Evolutionary conservation across 2,329 filamentous ascomycete genomes (phyloP).

Genomic region (Pochonia chlamydosporia): DNA sequence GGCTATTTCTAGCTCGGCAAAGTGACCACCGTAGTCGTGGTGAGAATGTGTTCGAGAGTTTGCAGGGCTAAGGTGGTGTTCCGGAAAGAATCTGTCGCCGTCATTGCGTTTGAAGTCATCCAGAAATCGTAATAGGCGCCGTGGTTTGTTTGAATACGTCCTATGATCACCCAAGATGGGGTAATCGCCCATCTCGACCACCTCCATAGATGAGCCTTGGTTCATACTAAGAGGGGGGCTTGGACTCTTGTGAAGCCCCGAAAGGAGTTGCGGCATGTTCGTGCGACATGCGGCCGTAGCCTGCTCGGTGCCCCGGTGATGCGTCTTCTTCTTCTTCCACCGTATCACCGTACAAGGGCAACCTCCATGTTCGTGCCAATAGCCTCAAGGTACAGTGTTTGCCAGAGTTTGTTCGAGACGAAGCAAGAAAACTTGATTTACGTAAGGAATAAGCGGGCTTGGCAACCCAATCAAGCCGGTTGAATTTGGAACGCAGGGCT

Average conservation of each 20-base stretch:
- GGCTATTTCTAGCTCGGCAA: slow-evolving; percentile 66
- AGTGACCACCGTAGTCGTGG: slow-evolving; percentile 49
- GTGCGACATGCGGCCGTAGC: no score
- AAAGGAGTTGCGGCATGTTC: neutral
- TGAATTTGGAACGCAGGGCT: no score
- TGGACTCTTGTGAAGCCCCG: neutral
- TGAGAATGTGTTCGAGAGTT: slow-evolving; percentile 23
- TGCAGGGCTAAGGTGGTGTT: slow-evolving; percentile 31
- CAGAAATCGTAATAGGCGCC: slow-evolving; percentile 32
- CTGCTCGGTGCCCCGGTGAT: no score
- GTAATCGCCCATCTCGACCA: neutral
- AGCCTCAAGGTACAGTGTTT: no score
- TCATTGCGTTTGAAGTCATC: slow-evolving; percentile 61
- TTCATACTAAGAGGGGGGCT: neutral
- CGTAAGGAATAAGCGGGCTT: no score
- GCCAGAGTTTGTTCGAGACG: no score
- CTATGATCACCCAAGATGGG: neutral
- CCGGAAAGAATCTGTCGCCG: slow-evolving; percentile 39
- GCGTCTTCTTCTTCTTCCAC: no score
- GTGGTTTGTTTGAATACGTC: neutral
- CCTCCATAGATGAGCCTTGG: neutral
- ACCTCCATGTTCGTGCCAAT: no score
- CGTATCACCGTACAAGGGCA: no score
- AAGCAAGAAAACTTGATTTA: no score
- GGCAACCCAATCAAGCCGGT: no score